Evolutionary conservation across 83 land plant genomes (phyloP).

Genomic region (Diphasiastrum complanatum): DNA sequence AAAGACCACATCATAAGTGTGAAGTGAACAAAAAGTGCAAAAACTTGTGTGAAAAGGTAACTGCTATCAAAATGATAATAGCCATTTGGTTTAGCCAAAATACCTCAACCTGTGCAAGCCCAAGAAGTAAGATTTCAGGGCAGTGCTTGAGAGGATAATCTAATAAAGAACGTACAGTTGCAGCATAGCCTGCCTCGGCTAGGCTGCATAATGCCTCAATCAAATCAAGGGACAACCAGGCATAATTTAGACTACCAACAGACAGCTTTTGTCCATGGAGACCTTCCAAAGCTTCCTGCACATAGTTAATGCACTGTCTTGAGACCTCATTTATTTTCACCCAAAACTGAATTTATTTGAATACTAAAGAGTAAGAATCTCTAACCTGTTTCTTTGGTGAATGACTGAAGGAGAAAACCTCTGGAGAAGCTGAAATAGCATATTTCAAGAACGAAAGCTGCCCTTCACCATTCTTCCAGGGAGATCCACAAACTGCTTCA

Average conservation of each 20-base stretch:
- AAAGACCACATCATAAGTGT: neutral
- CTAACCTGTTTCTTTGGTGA: conserved; percentile 59
- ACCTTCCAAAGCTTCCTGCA: neutral
- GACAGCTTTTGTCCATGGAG: conserved; percentile 2
- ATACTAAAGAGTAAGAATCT: neutral
- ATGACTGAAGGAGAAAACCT: conserved; percentile 71
- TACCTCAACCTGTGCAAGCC: conserved; percentile 62
- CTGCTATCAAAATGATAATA: neutral
- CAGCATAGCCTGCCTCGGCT: conserved; percentile 73
- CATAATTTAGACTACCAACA: conserved; percentile 44
- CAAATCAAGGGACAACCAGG: conserved; percentile 78
- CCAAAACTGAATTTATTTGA: neutral
- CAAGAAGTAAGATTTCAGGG: conserved; percentile 63
- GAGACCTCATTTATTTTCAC: neutral
- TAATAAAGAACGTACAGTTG: conserved; percentile 45
- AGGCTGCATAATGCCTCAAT: conserved; percentile 65
- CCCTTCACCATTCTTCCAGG: conserved; percentile 85
- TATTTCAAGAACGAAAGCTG: conserved; percentile 78
- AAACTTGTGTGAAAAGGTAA: neutral
- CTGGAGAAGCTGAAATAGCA: conserved; percentile 65
- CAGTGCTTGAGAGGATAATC: conserved; percentile 61
- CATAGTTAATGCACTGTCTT: conserved; percentile 2
- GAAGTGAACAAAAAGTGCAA: neutral
- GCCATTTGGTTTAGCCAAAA: neutral
- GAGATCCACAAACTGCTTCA: conserved; percentile 57